phyloP scores from a whole-genome alignment of 164 flowering plant species.

The Malania oleifera region DNA sequence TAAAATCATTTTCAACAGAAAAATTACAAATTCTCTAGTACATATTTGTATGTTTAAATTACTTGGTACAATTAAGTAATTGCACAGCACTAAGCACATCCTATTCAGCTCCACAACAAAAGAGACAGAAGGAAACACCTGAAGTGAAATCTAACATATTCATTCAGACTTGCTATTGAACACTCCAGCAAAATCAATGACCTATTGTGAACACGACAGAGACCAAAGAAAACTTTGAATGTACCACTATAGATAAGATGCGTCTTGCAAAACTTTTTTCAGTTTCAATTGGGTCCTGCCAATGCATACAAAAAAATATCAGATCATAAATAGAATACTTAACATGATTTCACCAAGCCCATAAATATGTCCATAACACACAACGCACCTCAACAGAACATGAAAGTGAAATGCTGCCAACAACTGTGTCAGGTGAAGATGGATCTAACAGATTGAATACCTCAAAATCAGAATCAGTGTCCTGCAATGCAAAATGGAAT shows the following conservation, averaged over 20 bases:
- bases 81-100: no score
- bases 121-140: no score
- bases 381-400: constrained; percentile 72
- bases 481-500: constrained; percentile 37
- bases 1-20: no score
- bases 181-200: background rate
- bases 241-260: constrained; percentile 83
- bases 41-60: no score
- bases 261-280: constrained; percentile 76
- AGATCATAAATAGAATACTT: background rate
- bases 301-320: constrained; percentile 9
- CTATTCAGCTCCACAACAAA: background rate
- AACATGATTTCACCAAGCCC: background rate
- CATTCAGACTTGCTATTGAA: background rate
- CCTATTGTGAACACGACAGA: background rate
- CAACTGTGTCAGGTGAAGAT: constrained; percentile 38
- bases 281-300: constrained; percentile 89
- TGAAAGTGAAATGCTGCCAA: constrained; percentile 63
- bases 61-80: no score
- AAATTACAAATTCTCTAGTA: no score
- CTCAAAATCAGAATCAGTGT: constrained; percentile 36
- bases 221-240: constrained; percentile 10
- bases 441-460: constrained; percentile 64
- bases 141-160: no score
- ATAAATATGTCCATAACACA: background rate